These are phyloP conservation scores for Triadica sebifera DNA, from an alignment of 345 rosid genomes.

Conservation along the genomic window DNA sequence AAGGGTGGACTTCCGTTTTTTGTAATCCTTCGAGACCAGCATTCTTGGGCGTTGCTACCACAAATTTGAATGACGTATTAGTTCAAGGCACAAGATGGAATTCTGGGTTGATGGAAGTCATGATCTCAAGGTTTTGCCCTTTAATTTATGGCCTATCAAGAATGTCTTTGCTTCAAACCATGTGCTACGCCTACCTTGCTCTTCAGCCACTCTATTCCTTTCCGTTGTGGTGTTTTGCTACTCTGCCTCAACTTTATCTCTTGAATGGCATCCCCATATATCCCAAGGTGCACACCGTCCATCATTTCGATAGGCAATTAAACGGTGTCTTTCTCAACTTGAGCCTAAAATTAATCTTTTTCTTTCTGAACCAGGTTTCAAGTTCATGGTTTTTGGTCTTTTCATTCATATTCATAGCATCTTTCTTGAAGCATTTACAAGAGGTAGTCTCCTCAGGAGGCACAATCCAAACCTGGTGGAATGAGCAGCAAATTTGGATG, in stretches of 20 bases:
- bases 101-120: conserved; percentile 26
- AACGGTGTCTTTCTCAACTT: neutral
- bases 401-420: conserved; percentile 11
- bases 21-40: conserved; percentile 27
- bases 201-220: conserved; percentile 25
- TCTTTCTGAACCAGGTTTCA: conserved; percentile 11
- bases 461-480: conserved; percentile 11
- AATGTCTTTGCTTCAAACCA: conserved; percentile 27
- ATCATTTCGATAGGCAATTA: neutral
- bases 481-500: conserved; percentile 22
- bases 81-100: conserved; percentile 33
- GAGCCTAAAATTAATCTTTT: neutral
- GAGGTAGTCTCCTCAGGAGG: conserved; percentile 20
- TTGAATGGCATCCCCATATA: conserved; percentile 21
- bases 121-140: conserved; percentile 29
- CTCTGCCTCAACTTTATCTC: conserved; percentile 31
- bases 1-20: conserved; percentile 29
- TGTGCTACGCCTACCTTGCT: conserved; percentile 23
- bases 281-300: conserved; percentile 17
- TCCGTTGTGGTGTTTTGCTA: conserved; percentile 29
- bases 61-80: conserved; percentile 28
- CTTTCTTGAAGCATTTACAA: conserved; percentile 9
- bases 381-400: conserved; percentile 7
- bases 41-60: conserved; percentile 25
- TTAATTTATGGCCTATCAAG: conserved; percentile 21